Percentiles rank a stretch among this genome's conserved stretches.
These are phyloP conservation scores for Cladophialophora exuberans DNA, from an alignment of 2,329 filamentous ascomycete genomes.

Conservation along the genomic window DNA sequence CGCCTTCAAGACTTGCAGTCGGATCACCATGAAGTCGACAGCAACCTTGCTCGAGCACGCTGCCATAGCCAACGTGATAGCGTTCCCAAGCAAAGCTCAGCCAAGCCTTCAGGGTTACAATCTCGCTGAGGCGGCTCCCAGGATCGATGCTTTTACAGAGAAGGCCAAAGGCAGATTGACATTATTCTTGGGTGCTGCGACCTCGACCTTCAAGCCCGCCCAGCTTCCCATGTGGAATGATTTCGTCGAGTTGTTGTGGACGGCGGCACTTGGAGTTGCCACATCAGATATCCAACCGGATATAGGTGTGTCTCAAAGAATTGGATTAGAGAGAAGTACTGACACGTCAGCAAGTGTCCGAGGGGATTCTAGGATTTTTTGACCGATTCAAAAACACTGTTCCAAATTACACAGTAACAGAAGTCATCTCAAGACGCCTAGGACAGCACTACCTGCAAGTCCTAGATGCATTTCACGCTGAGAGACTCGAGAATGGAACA, in stretches of 20 bases:
- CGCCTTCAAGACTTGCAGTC: background rate
- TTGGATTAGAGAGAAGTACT: background rate
- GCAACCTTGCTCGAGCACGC: background rate
- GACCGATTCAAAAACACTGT: background rate
- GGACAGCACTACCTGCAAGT: conserved; percentile 5
- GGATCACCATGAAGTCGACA: background rate
- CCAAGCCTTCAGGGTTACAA: background rate
- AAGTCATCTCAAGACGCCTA: conserved; percentile 6
- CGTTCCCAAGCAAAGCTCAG: background rate
- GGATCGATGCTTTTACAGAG: conserved; percentile 4
- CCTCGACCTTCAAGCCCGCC: conserved; percentile 7
- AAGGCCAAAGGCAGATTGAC: conserved; percentile 3
- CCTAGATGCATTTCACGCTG: conserved; percentile 2
- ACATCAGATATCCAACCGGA: background rate
- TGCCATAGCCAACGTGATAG: background rate
- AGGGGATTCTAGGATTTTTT: background rate
- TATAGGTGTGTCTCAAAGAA: background rate
- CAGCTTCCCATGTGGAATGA: conserved; percentile 7
- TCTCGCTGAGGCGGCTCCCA: background rate
- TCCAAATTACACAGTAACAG: conserved; percentile 13
- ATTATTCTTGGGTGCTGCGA: conserved; percentile 7
- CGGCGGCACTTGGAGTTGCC: background rate
- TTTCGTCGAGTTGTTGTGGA: conserved; percentile 6
- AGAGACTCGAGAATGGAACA: background rate
- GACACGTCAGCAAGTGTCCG: background rate